Base-by-base conservation (phyloP, 306 rosid species). In the Rosa chinensis region DNA sequence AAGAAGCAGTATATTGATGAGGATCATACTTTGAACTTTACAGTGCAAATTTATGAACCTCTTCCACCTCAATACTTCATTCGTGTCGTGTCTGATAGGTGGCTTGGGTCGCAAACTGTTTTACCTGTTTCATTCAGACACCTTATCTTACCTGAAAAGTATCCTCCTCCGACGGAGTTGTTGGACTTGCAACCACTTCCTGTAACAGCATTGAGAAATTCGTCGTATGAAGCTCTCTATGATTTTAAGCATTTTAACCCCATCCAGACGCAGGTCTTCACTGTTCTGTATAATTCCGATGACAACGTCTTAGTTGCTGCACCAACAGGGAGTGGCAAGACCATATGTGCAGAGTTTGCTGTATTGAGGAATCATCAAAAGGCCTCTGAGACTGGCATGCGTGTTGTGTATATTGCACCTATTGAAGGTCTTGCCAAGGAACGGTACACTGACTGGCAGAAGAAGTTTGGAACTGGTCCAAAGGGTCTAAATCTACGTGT, bases 271-370 rank as follows among this genome's bases (percentile, higher is more conserved):
- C 98, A 95, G 83, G 99, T 95, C 62, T 95, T 95, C 82, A 92
- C 99, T 1, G 97, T 91, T 62, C 75, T 95, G 69, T 92, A 92
- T 81, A 92, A 92, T 80, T 88, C 97, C 5, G 99, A 95, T 79
- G 98, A 92, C 84, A 92, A 90, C 73, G 97, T 91, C 77, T 78
- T 95, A 43, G 97, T 92, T 77, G 97, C 99, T 58, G 97, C 97
- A 11, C 99, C 99, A n/a, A 95, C 97, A 1, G 99, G 99, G 79
- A 95, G 99, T 81, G 99, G 99, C 74, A 95, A 95, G 87, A 92
- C 97, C 66, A 91, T 91, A 61, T 95, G 99, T 86, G 97, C 97
- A 1, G 99, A 95, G 86, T 95, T 95, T 85, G 89, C 98, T 53
- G 76, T 95, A 77, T 78, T 95, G 79, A 92, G 98, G 84, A 92